Base-by-base conservation (phyloP, 805 yeast species). In the Starmerella scarabaei region DNA sequence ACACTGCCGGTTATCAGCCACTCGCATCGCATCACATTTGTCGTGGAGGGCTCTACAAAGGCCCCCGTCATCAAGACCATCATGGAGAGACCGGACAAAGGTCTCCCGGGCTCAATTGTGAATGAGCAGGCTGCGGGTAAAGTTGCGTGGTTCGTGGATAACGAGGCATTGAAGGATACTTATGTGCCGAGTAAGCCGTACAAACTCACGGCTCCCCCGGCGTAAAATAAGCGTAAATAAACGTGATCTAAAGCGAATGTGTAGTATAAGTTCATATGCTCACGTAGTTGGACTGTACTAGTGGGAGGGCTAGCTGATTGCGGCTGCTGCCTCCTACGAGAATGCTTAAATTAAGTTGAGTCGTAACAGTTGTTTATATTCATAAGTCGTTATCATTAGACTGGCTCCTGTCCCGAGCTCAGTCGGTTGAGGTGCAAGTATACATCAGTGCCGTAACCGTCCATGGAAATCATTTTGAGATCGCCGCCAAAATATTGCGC, bases 111-210 rank as follows among this genome's bases (percentile, higher is more conserved):
- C 45, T 77, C 91, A 44, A 79, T 88, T 43, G 94, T 88, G 40
- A 86, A 86, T 57, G 96, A 85, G 61, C 81, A 82, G 23, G 94
- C 95, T n/a, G 94, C 94, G 1, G 96, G 96, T 14, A 79, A 80
- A 61, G 94, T 88, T 4, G 74, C 86, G 6, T 88, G 98, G 98
- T 88, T 88, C 65, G 96, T 88, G 27, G 98, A 88, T 59, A 82
- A 84, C 53, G 94, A 78, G 50, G 95, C 95, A 2, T 72, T 83
- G 53, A 72, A 75, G 35, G 94, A 84, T 55, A 81, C 81, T 36
- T 73, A 73, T 53, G 69, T 77, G 37, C 75, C 80, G 16, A 77
- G 77, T 64, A 77, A 75, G 61, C 72, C 76, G 60, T 78, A 78
- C 63, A 78, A 78, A 59, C 73, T 67, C 47, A 60, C 71, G 38